phyloP scores from a whole-genome alignment of 2,329 filamentous ascomycete species.

The Paracamarosporium sp. region DNA sequence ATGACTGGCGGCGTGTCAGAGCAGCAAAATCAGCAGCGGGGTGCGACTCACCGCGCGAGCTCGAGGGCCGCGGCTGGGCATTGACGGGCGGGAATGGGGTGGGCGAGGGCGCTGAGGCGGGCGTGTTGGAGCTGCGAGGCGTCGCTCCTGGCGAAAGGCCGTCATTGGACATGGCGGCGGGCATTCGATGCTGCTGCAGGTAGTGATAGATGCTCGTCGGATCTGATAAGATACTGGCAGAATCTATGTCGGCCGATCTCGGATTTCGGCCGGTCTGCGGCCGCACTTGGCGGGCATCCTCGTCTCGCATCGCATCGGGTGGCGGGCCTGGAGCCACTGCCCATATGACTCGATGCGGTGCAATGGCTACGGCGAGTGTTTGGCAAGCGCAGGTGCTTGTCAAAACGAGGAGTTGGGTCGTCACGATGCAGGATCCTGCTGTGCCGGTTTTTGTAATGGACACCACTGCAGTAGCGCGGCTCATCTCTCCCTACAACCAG shows the following conservation, averaged over 20 bases:
- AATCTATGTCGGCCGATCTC: conserved; percentile 22
- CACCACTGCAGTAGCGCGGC: background rate
- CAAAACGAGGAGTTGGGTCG: background rate
- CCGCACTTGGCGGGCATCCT: background rate
- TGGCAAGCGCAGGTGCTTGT: background rate
- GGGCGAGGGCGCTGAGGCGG: conserved; percentile 11
- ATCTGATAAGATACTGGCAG: conserved; percentile 35
- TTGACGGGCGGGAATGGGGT: background rate
- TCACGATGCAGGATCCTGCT: background rate
- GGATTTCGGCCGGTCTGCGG: conserved; percentile 4
- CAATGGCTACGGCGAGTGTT: background rate
- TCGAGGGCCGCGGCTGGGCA: conserved; percentile 12
- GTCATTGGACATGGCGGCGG: conserved; percentile 26
- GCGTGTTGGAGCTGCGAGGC: conserved; percentile 3
- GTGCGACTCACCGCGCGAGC: conserved; percentile 22
- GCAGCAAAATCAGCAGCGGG: background rate
- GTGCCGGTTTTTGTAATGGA: background rate
- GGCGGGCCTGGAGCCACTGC: background rate
- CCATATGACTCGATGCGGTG: background rate
- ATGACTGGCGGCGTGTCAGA: conserved; percentile 12
- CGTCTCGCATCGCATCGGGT: too few species aligned
- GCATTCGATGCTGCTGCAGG: conserved; percentile 13
- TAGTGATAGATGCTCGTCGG: conserved; percentile 17
- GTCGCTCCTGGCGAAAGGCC: background rate
- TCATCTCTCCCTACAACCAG: background rate